phyloP scores from a whole-genome alignment of 2,329 filamentous ascomycete genomes.

The Fusarium subglutinans region DNA sequence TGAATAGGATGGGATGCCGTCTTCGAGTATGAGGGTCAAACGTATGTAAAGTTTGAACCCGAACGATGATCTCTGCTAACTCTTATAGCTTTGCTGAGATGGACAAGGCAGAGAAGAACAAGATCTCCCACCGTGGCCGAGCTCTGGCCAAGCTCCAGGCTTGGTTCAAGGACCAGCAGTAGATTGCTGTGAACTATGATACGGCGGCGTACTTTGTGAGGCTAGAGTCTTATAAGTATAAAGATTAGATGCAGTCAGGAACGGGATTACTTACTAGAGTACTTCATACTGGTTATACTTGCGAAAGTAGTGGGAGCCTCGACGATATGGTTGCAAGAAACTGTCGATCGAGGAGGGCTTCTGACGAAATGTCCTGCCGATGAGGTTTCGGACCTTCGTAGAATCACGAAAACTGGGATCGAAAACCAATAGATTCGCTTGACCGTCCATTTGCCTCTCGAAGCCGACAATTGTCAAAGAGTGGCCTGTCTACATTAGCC shows the following conservation, averaged over 20 bases:
- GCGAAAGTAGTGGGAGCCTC: conserved; percentile 72
- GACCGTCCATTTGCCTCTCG: conserved; percentile 73
- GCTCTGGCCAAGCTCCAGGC: conserved; percentile 87
- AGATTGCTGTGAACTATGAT: background rate
- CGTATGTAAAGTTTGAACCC: conserved; percentile 56
- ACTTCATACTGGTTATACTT: conserved; percentile 83
- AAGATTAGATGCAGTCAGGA: background rate
- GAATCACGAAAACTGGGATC: conserved; percentile 85
- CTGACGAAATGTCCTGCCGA: conserved; percentile 57
- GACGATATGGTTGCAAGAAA: conserved; percentile 77
- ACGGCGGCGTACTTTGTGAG: conserved; percentile 30
- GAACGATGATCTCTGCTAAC: conserved; percentile 12
- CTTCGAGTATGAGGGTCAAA: conserved; percentile 92
- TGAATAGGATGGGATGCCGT: conserved; percentile 89
- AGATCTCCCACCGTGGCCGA: conserved; percentile 88
- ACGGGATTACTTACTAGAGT: conserved; percentile 65
- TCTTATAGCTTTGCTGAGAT: conserved; percentile 83
- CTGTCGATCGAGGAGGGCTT: conserved; percentile 50
- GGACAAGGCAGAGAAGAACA: conserved; percentile 87
- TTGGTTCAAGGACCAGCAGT: conserved; percentile 71
- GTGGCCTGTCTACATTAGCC: conserved; percentile 66
- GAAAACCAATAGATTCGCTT: conserved; percentile 80
- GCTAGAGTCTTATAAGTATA: conserved; percentile 14
- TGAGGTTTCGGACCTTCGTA: conserved; percentile 67
- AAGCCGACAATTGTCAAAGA: conserved; percentile 91